phyloP scores from a whole-genome alignment of 2,329 filamentous ascomycete genomes.

The Talaromyces sp. region DNA sequence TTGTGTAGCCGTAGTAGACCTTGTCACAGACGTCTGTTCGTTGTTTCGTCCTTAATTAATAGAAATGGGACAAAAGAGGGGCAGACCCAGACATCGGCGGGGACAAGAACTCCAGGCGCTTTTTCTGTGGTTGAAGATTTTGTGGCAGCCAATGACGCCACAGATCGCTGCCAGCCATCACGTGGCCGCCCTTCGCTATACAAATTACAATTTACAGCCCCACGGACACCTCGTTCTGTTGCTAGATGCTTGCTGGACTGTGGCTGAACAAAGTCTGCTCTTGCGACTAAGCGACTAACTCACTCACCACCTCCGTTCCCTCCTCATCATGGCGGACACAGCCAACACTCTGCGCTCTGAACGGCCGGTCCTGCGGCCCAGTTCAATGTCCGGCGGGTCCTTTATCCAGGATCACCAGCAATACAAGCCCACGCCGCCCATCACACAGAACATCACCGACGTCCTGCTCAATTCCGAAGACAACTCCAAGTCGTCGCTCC shows the following conservation, averaged over 20 bases:
- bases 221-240: neutral
- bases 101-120: neutral
- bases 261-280: neutral
- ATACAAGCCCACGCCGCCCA: constrained; percentile 36
- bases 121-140: constrained; percentile 1
- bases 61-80: neutral
- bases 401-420: constrained; percentile 47
- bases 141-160: constrained; percentile 7
- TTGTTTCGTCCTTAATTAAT: neutral
- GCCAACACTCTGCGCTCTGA: constrained; percentile 26
- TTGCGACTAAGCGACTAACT: neutral
- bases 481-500: constrained; percentile 12
- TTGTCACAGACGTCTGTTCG: neutral
- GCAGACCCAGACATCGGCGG: neutral
- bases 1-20: neutral
- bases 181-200: neutral
- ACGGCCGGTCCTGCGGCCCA: constrained; percentile 40
- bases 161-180: constrained; percentile 5
- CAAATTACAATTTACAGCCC: neutral
- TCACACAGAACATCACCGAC: constrained; percentile 31
- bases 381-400: constrained; percentile 36
- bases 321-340: constrained; percentile 13
- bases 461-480: constrained; percentile 23
- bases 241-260: neutral
- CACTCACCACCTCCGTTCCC: neutral